Evolutionary conservation across 2,329 filamentous ascomycete species (phyloP).

Genomic region (Thermoascus crustaceus): DNA sequence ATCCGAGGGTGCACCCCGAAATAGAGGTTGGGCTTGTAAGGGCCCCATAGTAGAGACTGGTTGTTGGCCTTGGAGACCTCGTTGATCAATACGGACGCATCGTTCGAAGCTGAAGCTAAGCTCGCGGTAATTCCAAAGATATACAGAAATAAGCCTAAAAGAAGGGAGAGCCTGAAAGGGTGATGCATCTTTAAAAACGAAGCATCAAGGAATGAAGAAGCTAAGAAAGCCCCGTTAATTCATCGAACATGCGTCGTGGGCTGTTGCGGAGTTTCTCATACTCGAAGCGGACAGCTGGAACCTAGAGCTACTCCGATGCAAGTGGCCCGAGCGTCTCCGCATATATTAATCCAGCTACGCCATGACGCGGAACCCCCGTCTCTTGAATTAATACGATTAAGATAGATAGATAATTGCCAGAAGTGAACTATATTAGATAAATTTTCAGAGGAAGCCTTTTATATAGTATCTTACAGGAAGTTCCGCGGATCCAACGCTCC

Average conservation of each 20-base stretch:
- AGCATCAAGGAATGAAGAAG: slow-evolving; percentile 12
- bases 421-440: not conserved
- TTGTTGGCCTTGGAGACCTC: slow-evolving; percentile 51
- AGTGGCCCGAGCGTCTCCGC: slow-evolving; percentile 25
- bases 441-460: not conserved
- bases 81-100: slow-evolving; percentile 28
- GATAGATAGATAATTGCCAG: not conserved
- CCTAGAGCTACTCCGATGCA: slow-evolving; percentile 12
- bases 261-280: slow-evolving; percentile 7
- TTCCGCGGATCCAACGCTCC: slow-evolving; percentile 58
- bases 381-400: not conserved
- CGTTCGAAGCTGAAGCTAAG: slow-evolving; percentile 17
- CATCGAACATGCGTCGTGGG: slow-evolving; percentile 10
- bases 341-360: not conserved
- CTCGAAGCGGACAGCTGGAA: not conserved
- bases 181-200: slow-evolving; percentile 22
- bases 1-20: slow-evolving; percentile 81
- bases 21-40: slow-evolving; percentile 88
- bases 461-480: slow-evolving; percentile 30
- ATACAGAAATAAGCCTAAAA: slow-evolving; percentile 21
- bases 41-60: slow-evolving; percentile 87
- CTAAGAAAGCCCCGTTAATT: slow-evolving; percentile 10
- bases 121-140: slow-evolving; percentile 21
- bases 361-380: too few species aligned
- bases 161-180: slow-evolving; percentile 15